A percentile compares a stretch with the other conserved stretches of the same genome.
Evolutionary conservation across 2,329 filamentous ascomycete genomes (phyloP).

Genomic region (Apiospora saccharicola): DNA sequence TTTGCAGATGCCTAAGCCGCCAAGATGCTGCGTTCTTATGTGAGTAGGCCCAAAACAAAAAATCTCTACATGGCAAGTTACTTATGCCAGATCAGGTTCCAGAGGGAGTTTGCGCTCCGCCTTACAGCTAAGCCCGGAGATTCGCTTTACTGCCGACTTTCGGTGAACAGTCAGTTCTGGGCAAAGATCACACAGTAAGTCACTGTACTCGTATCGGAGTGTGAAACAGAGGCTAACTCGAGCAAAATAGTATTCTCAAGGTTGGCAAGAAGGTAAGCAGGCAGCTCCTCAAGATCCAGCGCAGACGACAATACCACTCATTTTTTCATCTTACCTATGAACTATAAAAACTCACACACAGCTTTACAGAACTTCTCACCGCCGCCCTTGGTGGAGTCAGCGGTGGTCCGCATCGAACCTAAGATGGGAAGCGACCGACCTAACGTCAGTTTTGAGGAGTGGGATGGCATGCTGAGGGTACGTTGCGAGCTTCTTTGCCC

Average conservation of each 20-base stretch:
- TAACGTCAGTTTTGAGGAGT: conserved; percentile 92
- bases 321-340: neutral
- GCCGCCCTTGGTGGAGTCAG: conserved; percentile 90
- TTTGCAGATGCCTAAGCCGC: conserved; percentile 71
- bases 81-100: conserved; percentile 85
- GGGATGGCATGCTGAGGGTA: conserved; percentile 87
- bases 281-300: neutral
- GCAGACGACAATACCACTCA: neutral
- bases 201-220: conserved; percentile 7
- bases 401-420: conserved; percentile 87
- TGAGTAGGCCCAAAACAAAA: conserved; percentile 59
- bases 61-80: too few relatives aligned
- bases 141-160: conserved; percentile 87
- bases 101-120: conserved; percentile 85
- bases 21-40: conserved; percentile 43
- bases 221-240: conserved; percentile 33
- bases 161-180: conserved; percentile 95
- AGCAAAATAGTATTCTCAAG: conserved; percentile 73
- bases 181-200: conserved; percentile 63
- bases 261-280: conserved; percentile 75
- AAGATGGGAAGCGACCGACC: conserved; percentile 80
- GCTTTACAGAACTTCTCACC: conserved; percentile 83
- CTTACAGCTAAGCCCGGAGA: conserved; percentile 89
- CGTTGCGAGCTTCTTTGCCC: conserved; percentile 65
- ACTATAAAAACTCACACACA: neutral